Evolutionary conservation across 78 protist genomes (phyloP).

Genomic region (Dictyostelium intermedium): DNA sequence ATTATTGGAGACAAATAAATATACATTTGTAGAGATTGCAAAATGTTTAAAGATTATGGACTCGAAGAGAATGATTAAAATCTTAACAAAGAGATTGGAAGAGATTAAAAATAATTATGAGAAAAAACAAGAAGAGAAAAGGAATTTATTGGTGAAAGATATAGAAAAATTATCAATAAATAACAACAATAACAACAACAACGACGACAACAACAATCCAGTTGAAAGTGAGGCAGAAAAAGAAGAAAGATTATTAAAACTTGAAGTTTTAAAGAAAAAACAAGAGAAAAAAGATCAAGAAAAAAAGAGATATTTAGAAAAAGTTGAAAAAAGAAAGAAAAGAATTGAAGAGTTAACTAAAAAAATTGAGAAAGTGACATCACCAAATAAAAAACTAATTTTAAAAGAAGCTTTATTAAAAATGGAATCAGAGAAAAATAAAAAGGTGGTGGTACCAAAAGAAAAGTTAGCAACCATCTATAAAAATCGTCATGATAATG

Average conservation of each 20-base stretch:
- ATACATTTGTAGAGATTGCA: conserved; percentile 56
- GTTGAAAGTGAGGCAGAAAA: not conserved
- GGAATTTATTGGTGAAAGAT: not conserved
- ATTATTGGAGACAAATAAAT: conserved; percentile 36
- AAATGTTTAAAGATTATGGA: conserved; percentile 74
- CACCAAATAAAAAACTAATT: not conserved
- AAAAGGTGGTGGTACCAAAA: not conserved
- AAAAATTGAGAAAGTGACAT: not conserved
- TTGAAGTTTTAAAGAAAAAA: not conserved
- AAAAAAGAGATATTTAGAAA: not conserved
- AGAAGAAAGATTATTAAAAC: not conserved
- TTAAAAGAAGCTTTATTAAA: not conserved
- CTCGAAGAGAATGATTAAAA: conserved; percentile 51
- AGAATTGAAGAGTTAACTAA: not conserved
- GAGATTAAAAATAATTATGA: not conserved
- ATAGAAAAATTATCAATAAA: not conserved
- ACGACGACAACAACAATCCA: not conserved
- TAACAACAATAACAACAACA: not conserved
- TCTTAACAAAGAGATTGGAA: not conserved
- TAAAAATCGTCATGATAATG: not conserved
- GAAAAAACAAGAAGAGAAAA: not conserved
- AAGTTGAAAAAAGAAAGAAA: not conserved
- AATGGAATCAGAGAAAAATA: not conserved
- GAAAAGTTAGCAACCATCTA: not conserved
- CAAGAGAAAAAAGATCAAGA: not conserved